Conservation (phyloP, 306 rosid species). For the Alnus glutinosa region DNA sequence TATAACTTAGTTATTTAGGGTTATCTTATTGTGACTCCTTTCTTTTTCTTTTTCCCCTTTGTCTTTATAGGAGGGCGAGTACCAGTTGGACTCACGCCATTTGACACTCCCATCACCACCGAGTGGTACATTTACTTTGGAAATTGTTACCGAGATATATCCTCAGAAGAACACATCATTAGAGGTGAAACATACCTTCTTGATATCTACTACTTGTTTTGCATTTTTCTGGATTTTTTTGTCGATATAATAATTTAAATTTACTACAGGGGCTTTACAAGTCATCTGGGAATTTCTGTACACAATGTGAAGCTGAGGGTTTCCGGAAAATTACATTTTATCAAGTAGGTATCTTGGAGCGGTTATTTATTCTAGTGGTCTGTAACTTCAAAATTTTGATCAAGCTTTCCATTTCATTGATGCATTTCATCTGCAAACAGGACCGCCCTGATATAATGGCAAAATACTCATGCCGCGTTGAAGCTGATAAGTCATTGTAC, state of each 20-base stretch:
- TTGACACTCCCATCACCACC: constrained; percentile 75
- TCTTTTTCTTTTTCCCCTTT: constrained; percentile 10
- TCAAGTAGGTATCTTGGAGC: constrained; percentile 60
- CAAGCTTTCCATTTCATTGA: constrained; percentile 30
- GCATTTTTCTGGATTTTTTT: constrained; percentile 15
- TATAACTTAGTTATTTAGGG: neutral
- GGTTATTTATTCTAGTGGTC: constrained; percentile 1
- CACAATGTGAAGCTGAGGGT: constrained; percentile 99
- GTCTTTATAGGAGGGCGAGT: constrained; percentile 64
- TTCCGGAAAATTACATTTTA: constrained; percentile 91
- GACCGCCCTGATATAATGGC: constrained; percentile 99
- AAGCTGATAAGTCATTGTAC: constrained; percentile 80
- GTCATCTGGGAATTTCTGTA: constrained; percentile 94
- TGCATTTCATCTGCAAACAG: constrained; percentile 48
- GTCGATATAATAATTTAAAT: constrained; percentile 29
- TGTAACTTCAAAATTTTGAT: constrained; percentile 10
- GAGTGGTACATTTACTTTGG: constrained; percentile 64
- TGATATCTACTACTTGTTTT: neutral
- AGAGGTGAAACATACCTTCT: constrained; percentile 54
- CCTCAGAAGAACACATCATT: constrained; percentile 93
- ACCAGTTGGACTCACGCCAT: constrained; percentile 66
- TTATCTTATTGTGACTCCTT: constrained; percentile 9
- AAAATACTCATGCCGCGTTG: constrained; percentile 78
- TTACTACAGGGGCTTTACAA: constrained; percentile 81
- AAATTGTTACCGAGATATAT: constrained; percentile 67